phyloP scores from a whole-genome alignment of 495 filamentous ascomycete species.

The Tricharina praecox region DNA sequence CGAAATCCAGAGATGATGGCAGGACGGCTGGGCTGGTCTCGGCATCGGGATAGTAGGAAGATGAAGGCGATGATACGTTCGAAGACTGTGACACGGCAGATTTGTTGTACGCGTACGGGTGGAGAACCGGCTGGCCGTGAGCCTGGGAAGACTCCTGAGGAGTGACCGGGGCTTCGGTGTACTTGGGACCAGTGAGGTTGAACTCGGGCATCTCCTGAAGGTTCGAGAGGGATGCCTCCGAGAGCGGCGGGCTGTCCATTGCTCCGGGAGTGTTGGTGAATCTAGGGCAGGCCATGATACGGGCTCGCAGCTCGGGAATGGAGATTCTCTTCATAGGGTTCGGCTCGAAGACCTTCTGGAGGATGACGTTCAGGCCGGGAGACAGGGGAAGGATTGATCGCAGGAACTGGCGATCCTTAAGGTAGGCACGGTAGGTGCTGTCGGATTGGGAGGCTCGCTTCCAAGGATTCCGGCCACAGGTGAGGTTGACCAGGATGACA shows the following conservation, averaged over 20 bases:
- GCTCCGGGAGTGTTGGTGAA: constrained; percentile 42
- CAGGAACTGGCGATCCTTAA: constrained; percentile 72
- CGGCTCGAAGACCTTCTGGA: constrained; percentile 76
- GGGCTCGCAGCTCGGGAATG: constrained; percentile 59
- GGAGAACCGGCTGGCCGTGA: constrained; percentile 1
- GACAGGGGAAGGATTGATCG: constrained; percentile 86
- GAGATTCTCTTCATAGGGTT: constrained; percentile 74
- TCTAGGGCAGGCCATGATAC: constrained; percentile 57
- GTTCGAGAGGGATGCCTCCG: constrained; percentile 22
- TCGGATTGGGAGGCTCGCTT: constrained; percentile 86
- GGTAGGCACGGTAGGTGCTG: constrained; percentile 84
- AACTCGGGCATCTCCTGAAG: constrained; percentile 10
- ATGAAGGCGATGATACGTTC: background rate
- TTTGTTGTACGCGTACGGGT: constrained; percentile 1
- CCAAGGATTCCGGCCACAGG: constrained; percentile 97
- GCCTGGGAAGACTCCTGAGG: constrained; percentile 2
- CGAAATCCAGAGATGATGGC: constrained; percentile 1
- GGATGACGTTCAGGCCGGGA: constrained; percentile 70
- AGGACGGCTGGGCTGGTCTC: constrained; percentile 16
- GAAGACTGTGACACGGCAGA: background rate
- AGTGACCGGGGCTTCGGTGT: constrained; percentile 6
- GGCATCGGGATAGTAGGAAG: constrained; percentile 5
- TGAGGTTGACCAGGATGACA: constrained; percentile 92
- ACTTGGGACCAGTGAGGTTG: background rate
- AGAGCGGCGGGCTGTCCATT: constrained; percentile 23